Evolutionary conservation across 2,329 filamentous ascomycete species (phyloP).

Genomic region (Zymoseptoria crescenta): DNA sequence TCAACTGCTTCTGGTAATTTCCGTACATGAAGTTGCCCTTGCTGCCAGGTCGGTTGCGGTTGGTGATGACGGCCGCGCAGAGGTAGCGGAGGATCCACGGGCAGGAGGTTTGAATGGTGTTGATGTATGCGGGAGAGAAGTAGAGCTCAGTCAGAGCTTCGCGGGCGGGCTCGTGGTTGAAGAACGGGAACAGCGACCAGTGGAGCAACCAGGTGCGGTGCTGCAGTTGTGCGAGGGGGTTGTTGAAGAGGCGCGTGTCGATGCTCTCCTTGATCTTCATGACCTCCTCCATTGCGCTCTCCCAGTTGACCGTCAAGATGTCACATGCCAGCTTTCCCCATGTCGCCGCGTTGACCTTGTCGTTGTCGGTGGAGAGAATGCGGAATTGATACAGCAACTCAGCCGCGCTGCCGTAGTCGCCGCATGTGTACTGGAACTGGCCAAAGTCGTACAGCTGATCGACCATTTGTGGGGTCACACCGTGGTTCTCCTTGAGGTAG

Average conservation of each 20-base stretch:
- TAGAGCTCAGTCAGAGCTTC: conserved; percentile 91
- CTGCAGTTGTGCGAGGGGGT: conserved; percentile 87
- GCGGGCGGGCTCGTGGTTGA: conserved; percentile 89
- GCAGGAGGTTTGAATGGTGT: conserved; percentile 97
- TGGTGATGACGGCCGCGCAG: conserved; percentile 88
- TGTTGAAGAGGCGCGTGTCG: conserved; percentile 91
- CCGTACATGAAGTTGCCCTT: conserved; percentile 91
- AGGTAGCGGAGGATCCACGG: conserved; percentile 96
- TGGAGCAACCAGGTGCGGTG: conserved; percentile 96
- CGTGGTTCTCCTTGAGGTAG: conserved; percentile 93
- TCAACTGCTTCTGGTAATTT: conserved; percentile 96
- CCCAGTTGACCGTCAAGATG: conserved; percentile 93
- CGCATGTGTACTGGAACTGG: conserved; percentile 96
- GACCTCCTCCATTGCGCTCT: conserved; percentile 82
- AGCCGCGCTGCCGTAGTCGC: conserved; percentile 81
- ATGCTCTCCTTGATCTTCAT: conserved; percentile 86
- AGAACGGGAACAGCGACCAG: conserved; percentile 98
- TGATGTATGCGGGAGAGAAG: conserved; percentile 96
- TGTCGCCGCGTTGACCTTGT: conserved; percentile 89
- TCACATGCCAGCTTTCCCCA: conserved; percentile 98
- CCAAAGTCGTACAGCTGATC: conserved; percentile 93
- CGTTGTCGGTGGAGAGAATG: conserved; percentile 94
- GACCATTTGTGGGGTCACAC: conserved; percentile 90
- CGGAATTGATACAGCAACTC: conserved; percentile 97
- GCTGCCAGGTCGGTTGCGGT: conserved; percentile 66